Percentiles rank a stretch among this genome's conserved stretches.
Conservation (phyloP, 306 rosid genomes). For the Gleditsia sinensis region DNA sequence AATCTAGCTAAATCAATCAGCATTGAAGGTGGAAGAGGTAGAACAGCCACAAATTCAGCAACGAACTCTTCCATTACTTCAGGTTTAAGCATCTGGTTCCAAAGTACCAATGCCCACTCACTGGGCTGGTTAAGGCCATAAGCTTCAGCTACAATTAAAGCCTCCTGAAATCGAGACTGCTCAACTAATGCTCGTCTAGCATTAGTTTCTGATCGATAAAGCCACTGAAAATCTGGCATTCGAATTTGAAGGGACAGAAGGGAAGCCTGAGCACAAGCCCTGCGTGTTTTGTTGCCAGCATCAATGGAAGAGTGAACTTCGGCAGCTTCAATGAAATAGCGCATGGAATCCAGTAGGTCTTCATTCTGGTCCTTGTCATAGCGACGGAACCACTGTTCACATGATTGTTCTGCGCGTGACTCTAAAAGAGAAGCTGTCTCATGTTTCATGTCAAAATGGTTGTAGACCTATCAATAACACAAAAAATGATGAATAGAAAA, state of each 20-base stretch:
- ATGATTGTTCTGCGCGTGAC: constrained; percentile 82
- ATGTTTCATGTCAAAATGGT: constrained; percentile 95
- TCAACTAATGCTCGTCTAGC: constrained; percentile 91
- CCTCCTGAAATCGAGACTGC: constrained; percentile 95
- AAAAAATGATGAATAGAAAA: constrained; percentile 4
- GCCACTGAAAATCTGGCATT: constrained; percentile 95
- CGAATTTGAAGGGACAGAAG: constrained; percentile 93
- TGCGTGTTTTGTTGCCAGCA: constrained; percentile 94
- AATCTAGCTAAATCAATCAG: constrained; percentile 79
- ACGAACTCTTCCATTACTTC: constrained; percentile 92
- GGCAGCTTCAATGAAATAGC: constrained; percentile 95
- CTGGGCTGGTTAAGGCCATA: constrained; percentile 94
- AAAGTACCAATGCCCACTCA: constrained; percentile 96
- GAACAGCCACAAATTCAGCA: constrained; percentile 89
- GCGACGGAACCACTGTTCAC: constrained; percentile 73
- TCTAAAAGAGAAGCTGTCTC: constrained; percentile 94
- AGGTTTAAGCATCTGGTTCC: constrained; percentile 98
- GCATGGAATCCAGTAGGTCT: constrained; percentile 89
- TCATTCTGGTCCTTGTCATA: constrained; percentile 86
- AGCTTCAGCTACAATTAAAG: constrained; percentile 95
- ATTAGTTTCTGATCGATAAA: constrained; percentile 77
- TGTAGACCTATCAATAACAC: constrained; percentile 69
- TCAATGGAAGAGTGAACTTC: constrained; percentile 93
- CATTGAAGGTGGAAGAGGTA: constrained; percentile 92
- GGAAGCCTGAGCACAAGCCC: constrained; percentile 92